Percentiles rank a stretch among this genome's conserved stretches.
Evolutionary conservation across 2,329 filamentous ascomycete genomes (phyloP).

Genomic region (Penicillium sp.): DNA sequence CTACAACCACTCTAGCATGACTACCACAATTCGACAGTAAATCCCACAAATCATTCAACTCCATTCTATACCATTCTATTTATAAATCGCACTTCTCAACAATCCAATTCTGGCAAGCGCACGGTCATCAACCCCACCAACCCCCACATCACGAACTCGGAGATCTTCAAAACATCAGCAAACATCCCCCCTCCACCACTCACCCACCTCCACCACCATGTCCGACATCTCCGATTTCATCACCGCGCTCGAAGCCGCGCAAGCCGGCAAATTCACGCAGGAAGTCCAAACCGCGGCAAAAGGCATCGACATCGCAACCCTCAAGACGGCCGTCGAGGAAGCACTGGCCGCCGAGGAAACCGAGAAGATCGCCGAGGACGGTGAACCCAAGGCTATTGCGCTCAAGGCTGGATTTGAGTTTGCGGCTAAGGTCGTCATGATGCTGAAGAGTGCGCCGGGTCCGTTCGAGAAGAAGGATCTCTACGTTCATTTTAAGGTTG

Average conservation of each 20-base stretch:
- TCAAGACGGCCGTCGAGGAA: constrained; percentile 13
- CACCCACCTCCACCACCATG: constrained; percentile 19
- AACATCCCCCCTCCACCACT: constrained; percentile 8
- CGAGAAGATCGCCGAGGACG: constrained; percentile 4
- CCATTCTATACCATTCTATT: too few relatives aligned
- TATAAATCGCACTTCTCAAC: too few relatives aligned
- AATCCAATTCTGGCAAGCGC: too few relatives aligned
- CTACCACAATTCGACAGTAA: too few relatives aligned
- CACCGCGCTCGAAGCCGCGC: constrained; percentile 23
- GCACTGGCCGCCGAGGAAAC: constrained; percentile 15
- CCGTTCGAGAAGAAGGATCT: constrained; percentile 27
- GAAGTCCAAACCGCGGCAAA: constrained; percentile 25
- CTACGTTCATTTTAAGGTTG: constrained; percentile 40
- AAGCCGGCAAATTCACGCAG: constrained; percentile 26
- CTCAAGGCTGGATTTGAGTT: constrained; percentile 28
- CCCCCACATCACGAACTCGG: constrained; percentile 6
- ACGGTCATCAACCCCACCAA: background rate
- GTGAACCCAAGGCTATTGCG: constrained; percentile 1
- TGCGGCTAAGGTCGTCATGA: constrained; percentile 28
- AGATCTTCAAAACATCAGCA: constrained; percentile 5
- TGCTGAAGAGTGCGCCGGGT: constrained; percentile 22
- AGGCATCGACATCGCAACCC: constrained; percentile 21
- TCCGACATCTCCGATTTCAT: constrained; percentile 25
- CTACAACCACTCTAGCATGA: too few relatives aligned
- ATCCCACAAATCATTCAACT: too few relatives aligned